Percentiles rank a stretch among this genome's conserved stretches.
Evolutionary conservation across 2,329 filamentous ascomycete genomes (phyloP).

Genomic region (Sphaerulina musiva): DNA sequence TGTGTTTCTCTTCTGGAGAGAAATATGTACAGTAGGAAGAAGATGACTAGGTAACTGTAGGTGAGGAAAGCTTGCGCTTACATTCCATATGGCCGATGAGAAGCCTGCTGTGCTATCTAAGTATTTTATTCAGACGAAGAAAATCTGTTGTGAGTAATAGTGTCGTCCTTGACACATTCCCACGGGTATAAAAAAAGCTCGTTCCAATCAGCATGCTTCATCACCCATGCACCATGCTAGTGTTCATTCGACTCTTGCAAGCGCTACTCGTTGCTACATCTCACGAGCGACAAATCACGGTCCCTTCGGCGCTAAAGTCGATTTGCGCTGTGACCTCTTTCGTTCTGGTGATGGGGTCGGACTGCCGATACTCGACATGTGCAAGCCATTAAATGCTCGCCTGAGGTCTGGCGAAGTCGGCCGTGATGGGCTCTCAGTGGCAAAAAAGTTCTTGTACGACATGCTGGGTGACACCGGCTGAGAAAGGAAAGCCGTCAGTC

Average conservation of each 20-base stretch:
- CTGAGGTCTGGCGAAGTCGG: slow-evolving; percentile 15
- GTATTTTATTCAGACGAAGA: background rate
- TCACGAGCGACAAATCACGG: background rate
- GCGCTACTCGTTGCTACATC: background rate
- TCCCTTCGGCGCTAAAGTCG: background rate
- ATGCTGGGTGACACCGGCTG: slow-evolving; percentile 22
- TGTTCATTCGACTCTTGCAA: background rate
- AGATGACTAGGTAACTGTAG: too few species aligned
- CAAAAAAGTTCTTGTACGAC: slow-evolving; percentile 18
- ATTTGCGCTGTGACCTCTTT: background rate
- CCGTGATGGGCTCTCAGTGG: slow-evolving; percentile 7
- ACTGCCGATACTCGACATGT: slow-evolving; percentile 16
- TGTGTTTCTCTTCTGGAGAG: background rate
- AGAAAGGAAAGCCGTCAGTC: slow-evolving; percentile 17
- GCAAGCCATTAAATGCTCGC: slow-evolving; percentile 12
- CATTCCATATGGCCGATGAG: background rate
- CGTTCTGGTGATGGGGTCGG: background rate
- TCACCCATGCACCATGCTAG: background rate
- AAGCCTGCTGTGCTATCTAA: too few species aligned
- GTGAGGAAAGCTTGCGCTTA: background rate
- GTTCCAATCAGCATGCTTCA: background rate
- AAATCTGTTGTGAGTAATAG: background rate
- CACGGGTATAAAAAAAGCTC: background rate
- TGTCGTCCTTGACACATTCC: background rate
- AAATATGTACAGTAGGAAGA: too few species aligned